These are phyloP conservation scores for Termitomyces sp. DNA, from an alignment of 768 basidiomycete species.

Conservation along the genomic window DNA sequence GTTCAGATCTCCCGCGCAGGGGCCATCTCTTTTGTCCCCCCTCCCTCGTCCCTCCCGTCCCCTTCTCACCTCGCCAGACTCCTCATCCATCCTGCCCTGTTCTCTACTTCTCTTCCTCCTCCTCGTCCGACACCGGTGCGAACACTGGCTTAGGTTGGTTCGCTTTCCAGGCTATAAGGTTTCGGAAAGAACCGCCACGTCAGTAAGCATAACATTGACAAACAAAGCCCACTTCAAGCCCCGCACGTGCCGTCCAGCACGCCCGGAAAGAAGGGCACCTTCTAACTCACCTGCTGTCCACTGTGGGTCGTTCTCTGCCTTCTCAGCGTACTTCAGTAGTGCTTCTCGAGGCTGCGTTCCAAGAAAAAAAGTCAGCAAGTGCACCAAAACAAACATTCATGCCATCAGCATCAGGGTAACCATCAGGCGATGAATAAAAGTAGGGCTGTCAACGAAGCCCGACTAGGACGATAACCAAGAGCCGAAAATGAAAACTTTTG, in stretches of 20 bases:
- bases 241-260: constrained; percentile 27
- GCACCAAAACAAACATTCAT: constrained; percentile 4
- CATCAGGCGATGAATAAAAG: constrained; percentile 17
- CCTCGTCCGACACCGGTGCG: constrained; percentile 57
- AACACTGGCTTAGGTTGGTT: constrained; percentile 90
- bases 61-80: constrained; percentile 11
- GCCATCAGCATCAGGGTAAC: constrained; percentile 10
- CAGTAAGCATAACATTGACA: constrained; percentile 49
- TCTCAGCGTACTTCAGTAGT: constrained; percentile 85
- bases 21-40: constrained; percentile 44
- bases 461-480: constrained; percentile 10
- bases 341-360: constrained; percentile 87
- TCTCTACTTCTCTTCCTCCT: constrained; percentile 42
- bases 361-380: constrained; percentile 18
- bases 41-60: constrained; percentile 15
- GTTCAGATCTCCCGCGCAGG: constrained; percentile 82
- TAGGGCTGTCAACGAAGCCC: constrained; percentile 13
- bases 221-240: constrained; percentile 25
- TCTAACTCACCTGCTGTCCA: constrained; percentile 76
- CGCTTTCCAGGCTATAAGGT: constrained; percentile 73
- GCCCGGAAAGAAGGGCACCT: constrained; percentile 14
- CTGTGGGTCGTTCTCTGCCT: constrained; percentile 72
- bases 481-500: constrained; percentile 13
- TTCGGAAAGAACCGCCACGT: constrained; percentile 62
- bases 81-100: constrained; percentile 2